A percentile compares a stretch with the other conserved stretches of the same genome.
These are phyloP conservation scores for Acanthamoeba royreba DNA, from an alignment of 208 protist species.

Conservation along the genomic window DNA sequence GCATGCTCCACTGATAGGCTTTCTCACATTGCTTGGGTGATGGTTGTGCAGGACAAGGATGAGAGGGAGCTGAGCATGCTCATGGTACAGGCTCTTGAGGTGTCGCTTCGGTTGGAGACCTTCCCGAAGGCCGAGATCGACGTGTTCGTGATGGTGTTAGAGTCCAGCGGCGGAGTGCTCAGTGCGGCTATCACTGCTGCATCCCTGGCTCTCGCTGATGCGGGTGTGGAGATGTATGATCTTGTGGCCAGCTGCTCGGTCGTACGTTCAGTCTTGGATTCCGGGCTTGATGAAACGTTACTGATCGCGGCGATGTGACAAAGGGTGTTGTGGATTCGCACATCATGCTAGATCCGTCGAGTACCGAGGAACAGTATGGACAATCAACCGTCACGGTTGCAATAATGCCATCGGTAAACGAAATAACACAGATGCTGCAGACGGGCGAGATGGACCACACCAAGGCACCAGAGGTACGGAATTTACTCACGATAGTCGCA, in stretches of 20 bases:
- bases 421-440: conserved; percentile 70
- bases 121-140: conserved; percentile 81
- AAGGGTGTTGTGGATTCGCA: background rate
- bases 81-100: conserved; percentile 38
- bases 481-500: background rate
- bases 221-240: conserved; percentile 80
- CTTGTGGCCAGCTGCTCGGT: conserved; percentile 69
- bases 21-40: background rate
- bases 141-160: conserved; percentile 84
- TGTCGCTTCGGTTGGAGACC: conserved; percentile 27
- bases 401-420: conserved; percentile 54
- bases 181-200: conserved; percentile 82
- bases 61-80: conserved; percentile 38
- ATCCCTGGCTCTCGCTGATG: conserved; percentile 86
- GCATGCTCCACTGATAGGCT: background rate
- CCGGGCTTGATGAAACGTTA: background rate
- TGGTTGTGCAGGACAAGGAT: background rate
- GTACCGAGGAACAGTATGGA: conserved; percentile 15
- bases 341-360: conserved; percentile 40
- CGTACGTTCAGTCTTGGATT: conserved; percentile 6
- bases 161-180: conserved; percentile 82
- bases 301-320: background rate
- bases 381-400: conserved; percentile 28
- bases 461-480: conserved; percentile 40
- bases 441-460: conserved; percentile 59